phyloP scores from a whole-genome alignment of 1,284 basidiomycete species.

The Lentinus polychrous region DNA sequence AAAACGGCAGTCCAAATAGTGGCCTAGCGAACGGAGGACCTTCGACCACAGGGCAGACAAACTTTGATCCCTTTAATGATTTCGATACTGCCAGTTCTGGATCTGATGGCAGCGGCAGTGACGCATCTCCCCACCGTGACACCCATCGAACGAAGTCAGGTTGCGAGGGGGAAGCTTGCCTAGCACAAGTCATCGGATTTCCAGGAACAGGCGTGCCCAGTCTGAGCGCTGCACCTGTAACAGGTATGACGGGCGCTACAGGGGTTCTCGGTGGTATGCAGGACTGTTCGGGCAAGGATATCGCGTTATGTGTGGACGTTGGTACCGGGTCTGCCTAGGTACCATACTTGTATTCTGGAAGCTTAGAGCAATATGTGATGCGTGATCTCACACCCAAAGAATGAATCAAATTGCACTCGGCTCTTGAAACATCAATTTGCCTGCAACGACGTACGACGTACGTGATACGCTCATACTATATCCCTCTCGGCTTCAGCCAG shows the following conservation, averaged over 20 bases:
- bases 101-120: neutral
- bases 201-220: neutral
- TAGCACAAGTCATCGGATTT: neutral
- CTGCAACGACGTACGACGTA: too few relatives aligned
- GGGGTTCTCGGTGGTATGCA: neutral
- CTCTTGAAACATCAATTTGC: too few relatives aligned
- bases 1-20: too few relatives aligned
- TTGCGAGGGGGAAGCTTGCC: neutral
- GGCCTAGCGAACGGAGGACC: neutral
- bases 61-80: neutral
- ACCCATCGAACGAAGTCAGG: neutral
- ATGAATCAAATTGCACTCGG: too few relatives aligned
- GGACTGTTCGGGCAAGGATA: neutral
- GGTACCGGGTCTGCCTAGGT: neutral
- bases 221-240: neutral
- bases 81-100: neutral
- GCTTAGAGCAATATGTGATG: too few relatives aligned
- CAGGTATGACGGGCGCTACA: neutral
- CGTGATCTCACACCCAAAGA: too few relatives aligned
- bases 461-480: conserved; percentile 5
- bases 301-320: neutral
- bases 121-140: neutral
- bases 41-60: neutral
- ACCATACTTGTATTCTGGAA: too few relatives aligned
- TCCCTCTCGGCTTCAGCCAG: conserved; percentile 37